Evolutionary conservation across 129 eudicot genomes (phyloP).

Genomic region (Chrysanthemum makinoi): DNA sequence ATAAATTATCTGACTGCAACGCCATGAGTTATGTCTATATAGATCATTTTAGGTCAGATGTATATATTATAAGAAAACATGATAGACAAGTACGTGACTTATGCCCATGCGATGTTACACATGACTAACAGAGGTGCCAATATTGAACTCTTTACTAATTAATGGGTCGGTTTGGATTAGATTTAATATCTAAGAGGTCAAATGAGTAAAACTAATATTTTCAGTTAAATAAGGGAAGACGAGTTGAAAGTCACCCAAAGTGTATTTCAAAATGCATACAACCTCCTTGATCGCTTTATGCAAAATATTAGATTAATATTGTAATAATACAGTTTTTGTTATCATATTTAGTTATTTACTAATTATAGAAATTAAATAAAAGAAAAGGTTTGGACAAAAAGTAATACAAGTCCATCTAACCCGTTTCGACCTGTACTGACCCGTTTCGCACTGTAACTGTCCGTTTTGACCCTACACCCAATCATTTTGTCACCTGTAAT

Average conservation of each 20-base stretch:
- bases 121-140: constrained; percentile 6
- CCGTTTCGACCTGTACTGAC: background rate
- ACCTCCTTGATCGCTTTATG: background rate
- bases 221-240: background rate
- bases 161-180: constrained; percentile 1
- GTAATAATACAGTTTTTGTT: background rate
- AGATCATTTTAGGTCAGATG: constrained; percentile 19
- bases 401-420: background rate
- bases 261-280: background rate
- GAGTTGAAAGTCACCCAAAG: background rate
- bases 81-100: background rate
- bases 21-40: background rate
- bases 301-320: background rate
- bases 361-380: background rate
- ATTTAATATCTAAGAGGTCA: background rate
- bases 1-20: constrained; percentile 1
- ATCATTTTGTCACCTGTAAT: background rate
- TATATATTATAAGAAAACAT: constrained; percentile 2
- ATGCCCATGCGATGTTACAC: constrained; percentile 3
- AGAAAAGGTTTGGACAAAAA: background rate
- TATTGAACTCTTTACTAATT: background rate
- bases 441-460: background rate
- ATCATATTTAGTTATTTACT: constrained; percentile 7
- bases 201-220: background rate
- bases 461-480: background rate